Evolutionary conservation across 352 stramenopile species (phyloP), one percentile per base, ranked within the genome.

Genomic region (Ophiocytium majus): DNA sequence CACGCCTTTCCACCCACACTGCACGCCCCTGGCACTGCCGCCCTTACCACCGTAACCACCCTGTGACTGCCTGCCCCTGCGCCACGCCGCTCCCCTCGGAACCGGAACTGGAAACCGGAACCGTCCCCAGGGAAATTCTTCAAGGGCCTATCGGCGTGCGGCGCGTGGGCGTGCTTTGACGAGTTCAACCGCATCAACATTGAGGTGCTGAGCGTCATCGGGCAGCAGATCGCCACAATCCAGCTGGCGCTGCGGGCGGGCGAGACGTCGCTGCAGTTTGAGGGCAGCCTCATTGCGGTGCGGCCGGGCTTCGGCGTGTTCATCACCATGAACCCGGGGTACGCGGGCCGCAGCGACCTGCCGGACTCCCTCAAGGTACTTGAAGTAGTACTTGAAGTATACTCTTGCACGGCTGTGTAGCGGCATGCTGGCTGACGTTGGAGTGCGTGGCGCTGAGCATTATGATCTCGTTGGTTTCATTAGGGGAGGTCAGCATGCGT

Each of bases 101-200:
- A n/a, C n/a, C n/a, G n/a, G n/a, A n/a, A n/a, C n/a, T n/a, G n/a
- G n/a, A n/a, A n/a, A n/a, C n/a, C n/a, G n/a, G n/a, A n/a, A n/a
- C n/a, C n/a, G n/a, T 57, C 5, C 43, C 5, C 43, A 57, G 43
- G 94, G 0, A 97, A 97, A 80, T 93, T 98, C 31, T 98, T 98
- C 80, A 95, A 95, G 63, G 95, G 95, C 0, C 43, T 88, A 98
- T 0, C 94, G 90, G 33, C 95, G 92, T 83, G 94, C 71, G 95
- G 95, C 35, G 94, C 95, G 0, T 98, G 95, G 95, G 95, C 95
- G 0, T 98, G 95, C 86, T 98, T 98, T 87, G 95, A 98, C 83
- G 95, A 98, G 86, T 98, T 98, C 84, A 98, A 98, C 82, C 94
- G 95, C 43, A 98, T 98, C 86, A 96, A 95, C 9, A 96, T 98